These are phyloP conservation scores for Phytophthora ramorum DNA, from an alignment of 352 stramenopile genomes.

Conservation along the genomic window DNA sequence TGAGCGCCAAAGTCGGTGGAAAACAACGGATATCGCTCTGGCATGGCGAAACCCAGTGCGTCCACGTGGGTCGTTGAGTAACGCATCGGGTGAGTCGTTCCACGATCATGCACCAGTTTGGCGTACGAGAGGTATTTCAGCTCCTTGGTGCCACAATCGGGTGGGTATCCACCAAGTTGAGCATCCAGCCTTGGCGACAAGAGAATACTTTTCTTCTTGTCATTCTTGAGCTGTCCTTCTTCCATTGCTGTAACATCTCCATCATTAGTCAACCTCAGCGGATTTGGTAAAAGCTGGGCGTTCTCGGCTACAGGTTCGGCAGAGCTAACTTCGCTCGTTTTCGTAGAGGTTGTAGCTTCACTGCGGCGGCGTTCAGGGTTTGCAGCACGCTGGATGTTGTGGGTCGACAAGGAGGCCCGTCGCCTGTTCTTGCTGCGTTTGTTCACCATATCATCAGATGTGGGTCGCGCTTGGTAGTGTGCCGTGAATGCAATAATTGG, in stretches of 20 bases:
- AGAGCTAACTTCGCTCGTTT: constrained; percentile 36
- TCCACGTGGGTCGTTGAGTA: constrained; percentile 69
- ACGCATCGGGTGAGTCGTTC: constrained; percentile 77
- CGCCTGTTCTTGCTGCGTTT: constrained; percentile 35
- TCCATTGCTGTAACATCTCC: constrained; percentile 26
- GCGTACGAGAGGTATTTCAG: constrained; percentile 85
- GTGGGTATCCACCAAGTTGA: constrained; percentile 73
- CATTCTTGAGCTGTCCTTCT: constrained; percentile 22
- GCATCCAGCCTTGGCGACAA: constrained; percentile 59
- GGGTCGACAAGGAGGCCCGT: constrained; percentile 14
- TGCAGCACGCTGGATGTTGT: constrained; percentile 9
- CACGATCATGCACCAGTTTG: constrained; percentile 75
- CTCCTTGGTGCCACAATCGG: constrained; percentile 76
- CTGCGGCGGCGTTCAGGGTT: constrained; percentile 11
- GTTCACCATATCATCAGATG: constrained; percentile 31
- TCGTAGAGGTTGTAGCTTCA: constrained; percentile 2
- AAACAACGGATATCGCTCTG: constrained; percentile 61
- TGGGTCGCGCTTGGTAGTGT: not conserved
- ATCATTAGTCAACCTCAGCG: constrained; percentile 9
- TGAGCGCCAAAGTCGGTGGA: constrained; percentile 82
- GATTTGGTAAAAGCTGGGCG: constrained; percentile 9
- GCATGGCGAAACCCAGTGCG: constrained; percentile 58
- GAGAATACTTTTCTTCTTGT: constrained; percentile 18
- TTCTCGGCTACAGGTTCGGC: constrained; percentile 27
- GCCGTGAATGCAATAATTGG: constrained; percentile 1